Evolutionary conservation across 768 basidiomycete genomes (phyloP).

Genomic region (Chalciporus pseudorubinellus): DNA sequence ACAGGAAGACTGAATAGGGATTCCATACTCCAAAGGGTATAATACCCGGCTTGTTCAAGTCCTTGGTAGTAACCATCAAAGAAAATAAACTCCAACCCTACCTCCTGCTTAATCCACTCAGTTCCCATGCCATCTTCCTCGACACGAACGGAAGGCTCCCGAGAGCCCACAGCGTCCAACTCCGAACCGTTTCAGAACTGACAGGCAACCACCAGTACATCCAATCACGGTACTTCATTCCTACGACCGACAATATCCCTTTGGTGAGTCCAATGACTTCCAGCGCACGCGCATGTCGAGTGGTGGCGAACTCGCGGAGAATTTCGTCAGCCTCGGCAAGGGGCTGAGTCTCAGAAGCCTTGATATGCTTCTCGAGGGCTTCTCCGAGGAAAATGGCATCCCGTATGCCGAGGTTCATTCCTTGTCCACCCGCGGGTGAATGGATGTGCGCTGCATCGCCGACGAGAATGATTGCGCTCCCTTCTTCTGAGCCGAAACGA

Average conservation of each 20-base stretch:
- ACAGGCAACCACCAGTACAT: conserved; percentile 26
- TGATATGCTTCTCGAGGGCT: conserved; percentile 38
- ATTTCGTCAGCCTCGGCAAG: conserved; percentile 26
- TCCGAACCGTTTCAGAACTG: conserved; percentile 26
- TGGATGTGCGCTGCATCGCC: conserved; percentile 56
- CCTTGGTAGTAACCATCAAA: neutral
- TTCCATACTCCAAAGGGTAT: no score
- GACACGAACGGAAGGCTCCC: conserved; percentile 17
- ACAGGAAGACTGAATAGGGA: no score
- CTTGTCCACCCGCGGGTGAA: conserved; percentile 54
- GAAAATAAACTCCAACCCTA: conserved; percentile 1
- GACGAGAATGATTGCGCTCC: conserved; percentile 28
- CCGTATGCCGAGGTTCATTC: conserved; percentile 59
- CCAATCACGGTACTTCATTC: conserved; percentile 18
- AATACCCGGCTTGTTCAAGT: neutral
- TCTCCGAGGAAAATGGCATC: conserved; percentile 49
- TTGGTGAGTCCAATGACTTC: conserved; percentile 43
- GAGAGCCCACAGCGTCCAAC: conserved; percentile 22
- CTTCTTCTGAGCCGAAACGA: conserved; percentile 22
- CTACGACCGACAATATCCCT: conserved; percentile 24
- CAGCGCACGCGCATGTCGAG: conserved; percentile 40
- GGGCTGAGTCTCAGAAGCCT: conserved; percentile 5
- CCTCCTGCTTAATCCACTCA: conserved; percentile 23
- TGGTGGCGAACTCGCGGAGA: conserved; percentile 35
- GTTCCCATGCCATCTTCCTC: conserved; percentile 14